phyloP scores from a whole-genome alignment of 805 yeast species.

The Starmerella sirachaensis region DNA sequence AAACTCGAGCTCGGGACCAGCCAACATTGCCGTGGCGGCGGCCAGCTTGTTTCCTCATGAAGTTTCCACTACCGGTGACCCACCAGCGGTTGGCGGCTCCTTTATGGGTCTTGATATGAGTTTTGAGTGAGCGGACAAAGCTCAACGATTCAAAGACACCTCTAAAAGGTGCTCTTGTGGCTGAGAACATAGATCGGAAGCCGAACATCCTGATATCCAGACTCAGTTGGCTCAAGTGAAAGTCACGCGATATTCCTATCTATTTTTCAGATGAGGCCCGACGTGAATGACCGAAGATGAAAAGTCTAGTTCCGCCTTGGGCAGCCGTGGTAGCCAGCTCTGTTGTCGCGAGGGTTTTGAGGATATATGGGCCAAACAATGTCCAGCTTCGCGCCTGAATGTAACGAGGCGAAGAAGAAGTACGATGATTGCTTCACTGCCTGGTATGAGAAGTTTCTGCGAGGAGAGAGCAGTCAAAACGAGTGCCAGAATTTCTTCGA shows the following conservation, averaged over 20 bases:
- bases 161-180: no score
- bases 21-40: conserved; percentile 90
- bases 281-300: no score
- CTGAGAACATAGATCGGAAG: neutral
- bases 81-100: conserved; percentile 77
- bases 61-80: conserved; percentile 53
- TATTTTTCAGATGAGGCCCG: no score
- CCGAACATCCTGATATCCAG: conserved; percentile 1
- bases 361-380: conserved; percentile 67
- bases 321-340: no score
- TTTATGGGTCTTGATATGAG: conserved; percentile 73
- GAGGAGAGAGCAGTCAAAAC: conserved; percentile 51
- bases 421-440: conserved; percentile 89
- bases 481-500: conserved; percentile 89
- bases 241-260: neutral
- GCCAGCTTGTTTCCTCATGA: conserved; percentile 66
- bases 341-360: no score
- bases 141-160: neutral
- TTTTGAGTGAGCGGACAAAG: conserved; percentile 32
- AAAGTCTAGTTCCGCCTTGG: no score
- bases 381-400: conserved; percentile 95
- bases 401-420: conserved; percentile 70
- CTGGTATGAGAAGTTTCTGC: conserved; percentile 71
- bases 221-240: no score
- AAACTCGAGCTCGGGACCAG: conserved; percentile 49